Base-by-base conservation (phyloP, 345 rosid genomes). In the Syzygium aqueum region DNA sequence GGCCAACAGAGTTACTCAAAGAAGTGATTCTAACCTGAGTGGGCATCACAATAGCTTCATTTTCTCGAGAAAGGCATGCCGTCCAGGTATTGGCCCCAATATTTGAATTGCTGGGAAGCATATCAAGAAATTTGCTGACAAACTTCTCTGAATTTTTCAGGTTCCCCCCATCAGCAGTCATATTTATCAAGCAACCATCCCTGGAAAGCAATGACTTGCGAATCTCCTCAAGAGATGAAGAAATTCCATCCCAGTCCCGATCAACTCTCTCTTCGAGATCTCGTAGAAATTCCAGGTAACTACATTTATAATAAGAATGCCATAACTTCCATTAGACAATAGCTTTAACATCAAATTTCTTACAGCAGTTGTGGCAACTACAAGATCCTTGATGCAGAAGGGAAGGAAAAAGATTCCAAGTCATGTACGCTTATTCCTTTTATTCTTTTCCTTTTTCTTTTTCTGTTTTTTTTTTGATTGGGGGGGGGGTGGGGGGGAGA, bases 1-100 rank as follows among this genome's bases (percentile, higher is more conserved):
- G 82, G 82, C 49, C 27, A 37, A 19, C 25, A 73, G 78, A 8
- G 82, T 19, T 73, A 40, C 82, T 37, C 82, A 73, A 52, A 85
- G 80, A 86, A 83, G 19, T 57, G 53, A 49, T 7, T 37, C 25
- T 54, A 78, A 97, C 99, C 98, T 97, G 99, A 22, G 98, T 96
- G 30, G 99, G 99, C 85, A 96, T 90, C 80, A 95, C 96, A 88
- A 96, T 95, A 84, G 99, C 99, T 93, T 97, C 99, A 90, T 95
- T 95, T 87, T 89, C 92, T 17, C 86, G 88, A 67, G 97, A 89
- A 90, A 95, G 95, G 87, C 87, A 89, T 89, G 92, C 93, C 90
- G 88, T 92, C 99, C 98, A 95, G 56, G 90, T 87, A 86, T 91
- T 87, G 19, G 89, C 88, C 85, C 89, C 92, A 37, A 91, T 87